These are phyloP conservation scores for Craspedostauros australis DNA, from an alignment of 108 stramenopile genomes.

Conservation along the genomic window DNA sequence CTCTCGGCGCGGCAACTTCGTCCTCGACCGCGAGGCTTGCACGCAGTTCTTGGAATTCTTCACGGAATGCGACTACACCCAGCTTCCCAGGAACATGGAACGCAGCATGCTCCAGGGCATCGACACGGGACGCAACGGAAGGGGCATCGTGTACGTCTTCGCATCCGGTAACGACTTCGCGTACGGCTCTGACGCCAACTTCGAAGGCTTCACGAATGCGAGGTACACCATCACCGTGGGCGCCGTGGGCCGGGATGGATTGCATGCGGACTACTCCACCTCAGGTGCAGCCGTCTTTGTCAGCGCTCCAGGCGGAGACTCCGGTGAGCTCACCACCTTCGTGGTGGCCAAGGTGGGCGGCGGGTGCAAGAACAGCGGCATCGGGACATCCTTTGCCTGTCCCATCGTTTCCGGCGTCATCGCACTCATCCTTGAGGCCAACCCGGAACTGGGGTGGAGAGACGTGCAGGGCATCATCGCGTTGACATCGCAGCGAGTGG, in stretches of 20 bases:
- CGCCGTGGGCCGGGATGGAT: conserved; percentile 26
- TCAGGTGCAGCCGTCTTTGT: conserved; percentile 35
- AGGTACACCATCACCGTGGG: conserved; percentile 39
- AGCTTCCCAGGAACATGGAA: background rate
- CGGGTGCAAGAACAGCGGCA: conserved; percentile 6
- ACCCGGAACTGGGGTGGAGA: conserved; percentile 34
- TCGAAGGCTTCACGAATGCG: conserved; percentile 25
- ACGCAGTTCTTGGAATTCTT: background rate
- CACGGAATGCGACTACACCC: background rate
- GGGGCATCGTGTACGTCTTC: conserved; percentile 39
- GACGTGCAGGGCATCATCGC: conserved; percentile 47
- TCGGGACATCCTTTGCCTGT: conserved; percentile 35
- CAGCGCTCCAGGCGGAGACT: conserved; percentile 32
- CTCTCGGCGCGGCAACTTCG: too few relatives aligned
- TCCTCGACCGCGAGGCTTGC: background rate
- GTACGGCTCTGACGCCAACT: conserved; percentile 31
- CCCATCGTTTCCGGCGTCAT: conserved; percentile 40
- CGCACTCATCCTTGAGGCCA: conserved; percentile 41
- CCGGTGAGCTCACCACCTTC: conserved; percentile 11
- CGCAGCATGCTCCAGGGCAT: too few relatives aligned
- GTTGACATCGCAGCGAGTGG: conserved; percentile 15
- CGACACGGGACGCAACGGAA: conserved; percentile 32
- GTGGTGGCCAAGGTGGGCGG: conserved; percentile 18
- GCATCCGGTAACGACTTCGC: conserved; percentile 36
- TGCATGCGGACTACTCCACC: conserved; percentile 32